These are phyloP conservation scores for Camellia japonica DNA, from an alignment of 148 eudicot species.

Conservation along the genomic window DNA sequence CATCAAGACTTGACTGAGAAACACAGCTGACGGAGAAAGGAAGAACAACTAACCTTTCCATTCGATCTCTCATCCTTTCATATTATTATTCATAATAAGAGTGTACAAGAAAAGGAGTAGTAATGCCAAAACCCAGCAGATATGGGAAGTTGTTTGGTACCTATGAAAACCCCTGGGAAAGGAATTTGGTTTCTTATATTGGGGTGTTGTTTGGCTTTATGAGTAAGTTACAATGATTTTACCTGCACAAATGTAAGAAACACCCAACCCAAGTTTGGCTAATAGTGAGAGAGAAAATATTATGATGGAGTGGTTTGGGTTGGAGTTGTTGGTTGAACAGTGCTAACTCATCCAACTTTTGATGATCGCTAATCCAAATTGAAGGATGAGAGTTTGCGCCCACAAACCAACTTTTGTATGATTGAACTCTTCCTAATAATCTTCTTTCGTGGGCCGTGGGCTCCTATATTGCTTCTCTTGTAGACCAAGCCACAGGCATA, in stretches of 20 bases:
- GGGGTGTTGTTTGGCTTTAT: constrained; percentile 33
- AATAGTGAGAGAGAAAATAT: constrained; percentile 19
- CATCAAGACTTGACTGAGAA: constrained; percentile 47
- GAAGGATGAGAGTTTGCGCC: constrained; percentile 15
- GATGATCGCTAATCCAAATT: background rate
- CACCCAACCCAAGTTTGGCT: constrained; percentile 46
- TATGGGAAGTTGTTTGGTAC: background rate
- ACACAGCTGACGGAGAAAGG: constrained; percentile 59
- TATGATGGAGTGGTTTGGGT: constrained; percentile 45
- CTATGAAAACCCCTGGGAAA: too few relatives aligned
- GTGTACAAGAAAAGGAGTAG: background rate
- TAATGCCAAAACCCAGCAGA: background rate
- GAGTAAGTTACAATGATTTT: constrained; percentile 44
- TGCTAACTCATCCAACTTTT: constrained; percentile 64
- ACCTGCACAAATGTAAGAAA: constrained; percentile 30
- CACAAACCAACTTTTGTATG: constrained; percentile 8
- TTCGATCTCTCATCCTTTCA: constrained; percentile 41
- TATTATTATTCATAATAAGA: background rate
- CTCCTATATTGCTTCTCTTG: background rate
- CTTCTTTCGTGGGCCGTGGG: background rate
- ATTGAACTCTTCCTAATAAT: background rate
- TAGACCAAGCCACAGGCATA: background rate
- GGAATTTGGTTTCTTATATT: background rate
- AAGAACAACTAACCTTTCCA: constrained; percentile 45
- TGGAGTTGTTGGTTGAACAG: constrained; percentile 55